Percentiles rank a stretch among this genome's conserved stretches.
Conservation (phyloP, 1,284 basidiomycete genomes). For the Rhodofomes roseus region DNA sequence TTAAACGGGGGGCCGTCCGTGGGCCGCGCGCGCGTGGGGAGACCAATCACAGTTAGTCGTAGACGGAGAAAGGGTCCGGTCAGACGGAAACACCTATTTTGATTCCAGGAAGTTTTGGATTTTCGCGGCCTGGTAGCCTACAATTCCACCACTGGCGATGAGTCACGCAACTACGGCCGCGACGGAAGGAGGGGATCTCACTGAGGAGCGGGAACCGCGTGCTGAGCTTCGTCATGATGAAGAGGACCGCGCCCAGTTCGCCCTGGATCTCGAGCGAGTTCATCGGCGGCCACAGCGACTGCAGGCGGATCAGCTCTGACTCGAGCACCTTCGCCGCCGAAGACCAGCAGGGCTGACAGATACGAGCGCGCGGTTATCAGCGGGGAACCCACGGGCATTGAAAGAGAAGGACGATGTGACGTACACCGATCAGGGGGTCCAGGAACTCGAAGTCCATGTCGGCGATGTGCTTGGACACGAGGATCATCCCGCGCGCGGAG, state of each 20-base stretch:
- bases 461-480: slow-evolving; percentile 55
- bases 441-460: slow-evolving; percentile 65
- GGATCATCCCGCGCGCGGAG: slow-evolving; percentile 54
- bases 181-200: slow-evolving; percentile 23
- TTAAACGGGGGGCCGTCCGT: neutral
- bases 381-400: neutral
- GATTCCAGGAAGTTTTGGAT: slow-evolving; percentile 33
- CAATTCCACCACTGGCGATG: neutral
- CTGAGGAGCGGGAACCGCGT: slow-evolving; percentile 58
- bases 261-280: slow-evolving; percentile 52
- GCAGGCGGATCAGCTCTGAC: slow-evolving; percentile 55
- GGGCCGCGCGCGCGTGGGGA: neutral
- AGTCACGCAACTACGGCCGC: neutral
- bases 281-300: slow-evolving; percentile 55
- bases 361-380: slow-evolving; percentile 8
- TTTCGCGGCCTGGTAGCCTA: slow-evolving; percentile 37
- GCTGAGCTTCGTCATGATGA: slow-evolving; percentile 59
- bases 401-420: slow-evolving; percentile 28
- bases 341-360: slow-evolving; percentile 65
- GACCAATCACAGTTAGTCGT: neutral
- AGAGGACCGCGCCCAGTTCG: slow-evolving; percentile 58
- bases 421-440: slow-evolving; percentile 71
- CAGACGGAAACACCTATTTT: slow-evolving; percentile 15
- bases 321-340: slow-evolving; percentile 60
- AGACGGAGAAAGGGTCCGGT: neutral